phyloP scores from a whole-genome alignment of 1,284 basidiomycete species.

The Moesziomyces sp. region DNA sequence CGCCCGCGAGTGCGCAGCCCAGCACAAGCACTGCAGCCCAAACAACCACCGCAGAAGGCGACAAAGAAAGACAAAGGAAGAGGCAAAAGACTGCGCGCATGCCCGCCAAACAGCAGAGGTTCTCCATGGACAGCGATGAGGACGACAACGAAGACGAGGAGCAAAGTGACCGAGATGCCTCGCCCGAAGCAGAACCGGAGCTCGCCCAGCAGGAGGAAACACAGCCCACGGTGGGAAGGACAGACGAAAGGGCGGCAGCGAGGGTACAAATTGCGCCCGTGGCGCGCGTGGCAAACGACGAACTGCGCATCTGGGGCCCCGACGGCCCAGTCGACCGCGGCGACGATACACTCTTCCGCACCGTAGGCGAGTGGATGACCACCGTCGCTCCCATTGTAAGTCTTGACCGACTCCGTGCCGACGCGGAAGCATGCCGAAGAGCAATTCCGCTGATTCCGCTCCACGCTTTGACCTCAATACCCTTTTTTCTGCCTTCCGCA shows the following conservation, averaged over 20 bases:
- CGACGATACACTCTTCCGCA: conserved; percentile 42
- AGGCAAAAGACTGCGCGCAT: conserved; percentile 12
- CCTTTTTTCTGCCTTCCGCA: neutral
- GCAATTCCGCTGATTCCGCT: no score
- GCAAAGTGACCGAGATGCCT: conserved; percentile 1
- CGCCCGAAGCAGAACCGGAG: neutral
- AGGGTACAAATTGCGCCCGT: conserved; percentile 10
- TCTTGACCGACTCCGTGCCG: conserved; percentile 1
- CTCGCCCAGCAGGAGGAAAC: neutral
- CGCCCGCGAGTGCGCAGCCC: neutral
- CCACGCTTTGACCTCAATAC: no score
- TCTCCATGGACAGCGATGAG: conserved; percentile 53
- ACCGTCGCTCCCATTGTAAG: conserved; percentile 39
- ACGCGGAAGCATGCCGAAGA: no score
- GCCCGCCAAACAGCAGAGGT: conserved; percentile 32
- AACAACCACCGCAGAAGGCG: neutral
- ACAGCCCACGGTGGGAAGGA: neutral
- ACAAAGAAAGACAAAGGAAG: conserved; percentile 13
- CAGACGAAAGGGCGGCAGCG: neutral
- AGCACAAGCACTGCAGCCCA: neutral
- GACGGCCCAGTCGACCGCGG: conserved; percentile 49
- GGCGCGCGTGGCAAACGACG: conserved; percentile 10
- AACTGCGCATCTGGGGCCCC: conserved; percentile 41
- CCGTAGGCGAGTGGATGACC: conserved; percentile 39
- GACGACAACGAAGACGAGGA: conserved; percentile 27